Base-by-base conservation (phyloP, 345 rosid species). In the Hibiscus trionum region DNA sequence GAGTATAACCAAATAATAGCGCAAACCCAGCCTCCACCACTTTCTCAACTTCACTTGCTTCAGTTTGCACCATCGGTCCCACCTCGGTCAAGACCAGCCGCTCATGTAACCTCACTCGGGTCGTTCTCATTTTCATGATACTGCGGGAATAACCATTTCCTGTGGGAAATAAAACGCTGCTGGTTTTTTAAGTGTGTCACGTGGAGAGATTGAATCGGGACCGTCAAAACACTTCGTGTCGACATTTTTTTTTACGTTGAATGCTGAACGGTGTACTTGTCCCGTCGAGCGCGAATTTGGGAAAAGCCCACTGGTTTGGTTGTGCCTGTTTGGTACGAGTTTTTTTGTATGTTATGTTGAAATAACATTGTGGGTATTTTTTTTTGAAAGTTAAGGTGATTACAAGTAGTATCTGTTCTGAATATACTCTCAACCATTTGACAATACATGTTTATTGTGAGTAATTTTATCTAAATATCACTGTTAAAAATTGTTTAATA, bases 21-120 rank as follows among this genome's bases (percentile, higher is more conserved):
- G 21, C 55, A 57, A 35, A 21, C 74, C 27, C 15, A n/a, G n/a
- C 27, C 80, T 77, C 83, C 80, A 70, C 77, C 65, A 46, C 14
- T 19, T 31, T 14, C 2, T 37, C 8, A 21, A 16, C n/a, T 46
- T 37, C 42, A 3, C 2, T 9, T 33, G 39, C 68, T 33, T 16
- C 70, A 9, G 26, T 31, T 74, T 58, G 69, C 58, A 57, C n/a
- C 16, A 21, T 21, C 39, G 66, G 77, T 26, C 61, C 79, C 72
- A 39, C 65, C 8, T 0, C n/a, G 35, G 74, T 39, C 2, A 5
- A 42, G 46, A 14, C 15, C 53, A 44, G 70, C 78, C 81, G 52
- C 66, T 57, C 21, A 33, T 12, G 47, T 0, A 35, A 4, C 8
- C 1, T 0, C 0, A 11, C 35, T 10, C 7, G 76, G 79, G 60